Base-by-base conservation (phyloP, 2,329 filamentous ascomycete genomes). In the Talaromyces rugulosus region DNA sequence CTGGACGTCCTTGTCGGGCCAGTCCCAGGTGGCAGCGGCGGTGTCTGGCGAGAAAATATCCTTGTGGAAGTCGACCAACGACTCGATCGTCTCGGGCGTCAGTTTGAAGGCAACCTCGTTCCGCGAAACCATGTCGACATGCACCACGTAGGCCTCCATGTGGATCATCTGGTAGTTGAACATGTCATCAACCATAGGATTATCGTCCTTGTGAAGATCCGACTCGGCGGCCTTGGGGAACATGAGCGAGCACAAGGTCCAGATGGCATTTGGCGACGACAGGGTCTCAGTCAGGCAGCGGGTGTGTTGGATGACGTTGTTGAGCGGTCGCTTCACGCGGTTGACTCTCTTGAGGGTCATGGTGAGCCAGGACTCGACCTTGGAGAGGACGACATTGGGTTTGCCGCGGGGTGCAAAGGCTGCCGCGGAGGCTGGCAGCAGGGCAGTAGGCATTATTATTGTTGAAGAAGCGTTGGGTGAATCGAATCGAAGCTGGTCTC, bases 51-150 rank as follows among this genome's bases (percentile, higher is more conserved):
- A 96, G 82, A 96, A 93, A 70, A 98, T 85, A 67, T 97, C 91
- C 82, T 95, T 93, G 85, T 99, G 95, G 78, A 96, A 96, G 75
- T 96, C 91, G 75, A 96, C 89, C 66, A 99, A 86, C 58, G 90
- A 81, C 72, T 96, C 92, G 79, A 99, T 99, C 65, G 93, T 92
- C 75, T 98, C 95, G 62, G 89, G 86, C 28, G 93, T 98, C 72
- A 99, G 85, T 85, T 99, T 99, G 85, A 93, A 98, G 68, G 93
- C 95, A 72, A 99, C 92, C 81, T 98, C 95, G 76, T 96, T 95
- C 78, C 93, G 90, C 71, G 96, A 87, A 63, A 99, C 94, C 92
- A 98, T 96, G 81, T 99, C 95, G 78, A 99, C 92, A 78, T 98
- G 94, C 64, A 99, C 95, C 70, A 98, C 94, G 77, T 99, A 99